Evolutionary conservation across 139 green algal species (phyloP).

Genomic region (Closterium sp.): DNA sequence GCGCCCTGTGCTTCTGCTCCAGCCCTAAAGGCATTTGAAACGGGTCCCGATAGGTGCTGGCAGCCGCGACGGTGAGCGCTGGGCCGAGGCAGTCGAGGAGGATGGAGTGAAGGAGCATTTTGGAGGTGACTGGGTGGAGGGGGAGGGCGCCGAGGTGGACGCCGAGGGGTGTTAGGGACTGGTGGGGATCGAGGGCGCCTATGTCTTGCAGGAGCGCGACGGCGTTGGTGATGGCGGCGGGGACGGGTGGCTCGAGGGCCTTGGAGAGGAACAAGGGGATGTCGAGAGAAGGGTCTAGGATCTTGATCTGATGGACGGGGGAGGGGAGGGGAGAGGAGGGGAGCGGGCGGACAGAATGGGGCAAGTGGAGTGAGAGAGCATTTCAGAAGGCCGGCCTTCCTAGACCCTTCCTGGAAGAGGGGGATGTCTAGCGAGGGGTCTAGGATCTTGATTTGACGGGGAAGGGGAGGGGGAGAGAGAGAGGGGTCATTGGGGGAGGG

Average conservation of each 20-base stretch:
- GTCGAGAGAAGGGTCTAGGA: neutral
- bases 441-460: too few relatives aligned
- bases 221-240: conserved; percentile 32
- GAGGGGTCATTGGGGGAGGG: too few relatives aligned
- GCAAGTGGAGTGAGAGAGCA: too few relatives aligned
- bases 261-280: conserved; percentile 51
- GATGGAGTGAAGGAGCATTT: conserved; percentile 58
- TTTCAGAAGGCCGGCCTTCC: too few relatives aligned
- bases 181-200: conserved; percentile 38
- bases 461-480: too few relatives aligned
- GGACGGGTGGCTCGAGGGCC: conserved; percentile 45
- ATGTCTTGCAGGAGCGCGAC: conserved; percentile 51
- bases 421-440: too few relatives aligned
- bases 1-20: conserved; percentile 15
- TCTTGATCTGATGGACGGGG: conserved; percentile 36
- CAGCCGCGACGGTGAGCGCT: conserved; percentile 55
- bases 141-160: conserved; percentile 54
- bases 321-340: too few relatives aligned
- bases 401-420: too few relatives aligned
- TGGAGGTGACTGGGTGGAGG: conserved; percentile 51
- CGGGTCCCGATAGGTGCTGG: conserved; percentile 23
- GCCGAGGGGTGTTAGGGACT: conserved; percentile 54
- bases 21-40: conserved; percentile 36
- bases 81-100: conserved; percentile 56
- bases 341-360: neutral